Evolutionary conservation across 495 filamentous ascomycete genomes (phyloP), one percentile per base, ranked within the genome.

Genomic region (Evernia prunastri): DNA sequence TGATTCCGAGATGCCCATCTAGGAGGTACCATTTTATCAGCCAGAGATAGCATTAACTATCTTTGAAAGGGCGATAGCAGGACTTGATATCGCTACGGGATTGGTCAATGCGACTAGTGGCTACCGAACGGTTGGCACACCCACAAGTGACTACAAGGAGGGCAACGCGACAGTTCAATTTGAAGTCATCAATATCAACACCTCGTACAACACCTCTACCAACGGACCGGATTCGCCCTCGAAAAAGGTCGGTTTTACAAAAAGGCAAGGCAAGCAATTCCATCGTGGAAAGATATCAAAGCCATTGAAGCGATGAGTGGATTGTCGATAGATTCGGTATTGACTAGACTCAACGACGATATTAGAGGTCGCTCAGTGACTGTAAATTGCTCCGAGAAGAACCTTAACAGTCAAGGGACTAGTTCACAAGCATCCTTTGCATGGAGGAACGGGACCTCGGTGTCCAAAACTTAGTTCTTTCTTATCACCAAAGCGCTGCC

Each of bases 1-100:
- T 54, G 6, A 54, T 54, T 31, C 15, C 8, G 7, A 33, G 27
- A 17, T 20, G 8, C 11, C 13, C n/a, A 33, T 33, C 29, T 43
- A 64, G 54, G 82, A 86, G 70, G 81, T 87, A 1, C 84, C 84
- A 0, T 78, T 78, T 8, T 85, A 84, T 66, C 83, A 85, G 67
- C 82, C 83, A 9, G 70, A 85, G 70, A 82, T 80, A 8, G 77
- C 82, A 20, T 82, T 79, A 37, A 71, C 76, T 39, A 79, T 86
- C 62, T 86, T 86, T 73, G 70, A 77, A 49, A 82, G 85, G 13
- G 75, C 79, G 0, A 72, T 86, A 56, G 79, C 79, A 62, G 78
- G 81, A 56, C 67, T 68, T 20, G 85, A 87, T 66, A 75, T 87
- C 42, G 82, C 84, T 9, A 86, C 84, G 7, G 84, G 84, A 4